Evolutionary conservation across 1,139 yeast species (phyloP).

Genomic region (Saccharomyces hybrid): DNA sequence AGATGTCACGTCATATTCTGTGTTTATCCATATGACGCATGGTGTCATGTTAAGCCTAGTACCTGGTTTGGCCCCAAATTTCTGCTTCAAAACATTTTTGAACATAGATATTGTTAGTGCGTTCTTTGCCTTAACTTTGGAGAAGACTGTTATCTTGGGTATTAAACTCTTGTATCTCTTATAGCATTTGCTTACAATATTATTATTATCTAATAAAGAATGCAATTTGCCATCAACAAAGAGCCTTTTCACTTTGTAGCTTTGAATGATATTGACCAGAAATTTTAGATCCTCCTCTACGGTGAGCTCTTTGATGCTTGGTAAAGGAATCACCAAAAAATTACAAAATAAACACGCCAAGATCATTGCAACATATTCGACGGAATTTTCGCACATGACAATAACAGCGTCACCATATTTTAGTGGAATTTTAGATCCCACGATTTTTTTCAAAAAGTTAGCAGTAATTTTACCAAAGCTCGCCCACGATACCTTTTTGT

Average conservation of each 20-base stretch:
- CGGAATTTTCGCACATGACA: slow-evolving; percentile 79
- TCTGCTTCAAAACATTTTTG: slow-evolving; percentile 16
- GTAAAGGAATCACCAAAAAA: slow-evolving; percentile 69
- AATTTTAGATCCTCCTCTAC: slow-evolving; percentile 72
- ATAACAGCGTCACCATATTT: slow-evolving; percentile 67
- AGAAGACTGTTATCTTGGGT: slow-evolving; percentile 29
- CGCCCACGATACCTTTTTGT: slow-evolving; percentile 71
- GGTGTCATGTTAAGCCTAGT: slow-evolving; percentile 18
- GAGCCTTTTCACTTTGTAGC: slow-evolving; percentile 63
- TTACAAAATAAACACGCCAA: slow-evolving; percentile 86
- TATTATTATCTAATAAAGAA: slow-evolving; percentile 53
- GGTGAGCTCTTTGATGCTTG: slow-evolving; percentile 64
- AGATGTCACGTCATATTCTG: slow-evolving; percentile 18
- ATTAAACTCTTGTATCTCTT: slow-evolving; percentile 37
- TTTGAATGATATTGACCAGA: slow-evolving; percentile 56
- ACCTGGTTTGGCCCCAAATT: slow-evolving; percentile 16
- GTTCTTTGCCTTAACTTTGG: slow-evolving; percentile 27
- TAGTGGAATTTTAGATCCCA: slow-evolving; percentile 44
- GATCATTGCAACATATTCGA: slow-evolving; percentile 76
- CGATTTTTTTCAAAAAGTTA: slow-evolving; percentile 44
- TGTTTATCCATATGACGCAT: slow-evolving; percentile 34
- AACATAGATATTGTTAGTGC: slow-evolving; percentile 17
- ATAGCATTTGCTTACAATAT: slow-evolving; percentile 33
- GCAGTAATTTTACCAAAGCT: slow-evolving; percentile 73
- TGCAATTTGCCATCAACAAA: slow-evolving; percentile 78